phyloP scores from a whole-genome alignment of 2,329 filamentous ascomycete species.

The Arthrinium puccinioides region DNA sequence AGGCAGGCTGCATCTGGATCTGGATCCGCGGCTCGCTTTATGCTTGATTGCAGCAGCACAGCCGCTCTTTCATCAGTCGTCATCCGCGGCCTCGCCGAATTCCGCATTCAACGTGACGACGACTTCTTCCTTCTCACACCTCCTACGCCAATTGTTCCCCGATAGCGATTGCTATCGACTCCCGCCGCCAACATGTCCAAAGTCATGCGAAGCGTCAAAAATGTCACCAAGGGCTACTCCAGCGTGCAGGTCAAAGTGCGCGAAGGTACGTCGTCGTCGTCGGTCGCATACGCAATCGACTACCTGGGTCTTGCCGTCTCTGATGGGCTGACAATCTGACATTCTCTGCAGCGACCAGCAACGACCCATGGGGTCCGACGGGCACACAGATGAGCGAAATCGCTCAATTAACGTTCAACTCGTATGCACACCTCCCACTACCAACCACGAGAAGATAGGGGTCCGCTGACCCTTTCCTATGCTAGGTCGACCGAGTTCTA shows the following conservation, averaged over 20 bases:
- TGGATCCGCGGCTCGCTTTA: no score
- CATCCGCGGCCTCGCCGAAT: no score
- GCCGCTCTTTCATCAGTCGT: no score
- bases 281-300: no score
- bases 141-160: no score
- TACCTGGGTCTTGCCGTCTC: slow-evolving; percentile 1
- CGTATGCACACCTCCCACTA: slow-evolving; percentile 50
- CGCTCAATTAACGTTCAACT: slow-evolving; percentile 94
- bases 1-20: no score
- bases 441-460: not conserved
- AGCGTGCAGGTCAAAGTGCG: slow-evolving; percentile 95
- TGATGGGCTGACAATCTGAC: slow-evolving; percentile 19
- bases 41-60: no score
- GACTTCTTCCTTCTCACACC: no score
- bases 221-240: slow-evolving; percentile 98
- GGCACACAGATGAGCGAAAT: slow-evolving; percentile 99
- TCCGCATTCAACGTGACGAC: no score
- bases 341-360: slow-evolving; percentile 74
- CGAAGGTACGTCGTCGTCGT: slow-evolving; percentile 77
- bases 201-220: slow-evolving; percentile 95
- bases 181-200: slow-evolving; percentile 69
- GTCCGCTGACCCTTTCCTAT: slow-evolving; percentile 7
- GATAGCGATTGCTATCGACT: not conserved
- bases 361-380: slow-evolving; percentile 96
- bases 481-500: slow-evolving; percentile 93